phyloP scores from a whole-genome alignment of 148 eudicot genomes.

The Nepenthes gracilis region DNA sequence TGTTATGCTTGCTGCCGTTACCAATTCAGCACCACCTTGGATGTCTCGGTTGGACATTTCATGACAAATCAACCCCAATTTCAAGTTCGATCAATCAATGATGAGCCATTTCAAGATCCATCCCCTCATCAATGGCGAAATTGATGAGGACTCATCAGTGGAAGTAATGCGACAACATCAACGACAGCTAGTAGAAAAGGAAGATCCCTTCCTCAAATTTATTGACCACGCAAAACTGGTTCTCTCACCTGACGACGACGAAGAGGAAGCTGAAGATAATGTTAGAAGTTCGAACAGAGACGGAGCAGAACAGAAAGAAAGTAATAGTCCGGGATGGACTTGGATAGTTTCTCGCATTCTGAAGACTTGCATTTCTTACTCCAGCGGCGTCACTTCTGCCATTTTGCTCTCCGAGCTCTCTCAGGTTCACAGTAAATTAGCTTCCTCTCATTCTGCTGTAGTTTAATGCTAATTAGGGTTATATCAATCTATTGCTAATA shows the following conservation, averaged over 20 bases:
- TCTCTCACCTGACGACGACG: slow-evolving; percentile 26
- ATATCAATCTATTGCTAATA: background rate
- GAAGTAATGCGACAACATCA: slow-evolving; percentile 13
- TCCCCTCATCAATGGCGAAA: slow-evolving; percentile 5
- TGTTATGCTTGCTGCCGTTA: too few species aligned
- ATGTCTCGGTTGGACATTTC: too few species aligned
- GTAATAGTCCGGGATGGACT: slow-evolving; percentile 57
- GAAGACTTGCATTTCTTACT: slow-evolving; percentile 63
- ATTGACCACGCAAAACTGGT: slow-evolving; percentile 58
- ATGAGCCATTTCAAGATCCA: slow-evolving; percentile 4
- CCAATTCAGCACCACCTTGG: too few species aligned
- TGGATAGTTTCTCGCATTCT: slow-evolving; percentile 81
- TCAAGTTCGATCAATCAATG: background rate
- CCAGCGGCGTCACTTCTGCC: slow-evolving; percentile 87
- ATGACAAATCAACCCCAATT: too few species aligned
- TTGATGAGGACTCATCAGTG: slow-evolving; percentile 28
- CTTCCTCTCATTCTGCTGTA: background rate
- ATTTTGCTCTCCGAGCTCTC: slow-evolving; percentile 83
- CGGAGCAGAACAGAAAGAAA: slow-evolving; percentile 7
- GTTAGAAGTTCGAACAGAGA: slow-evolving; percentile 7
- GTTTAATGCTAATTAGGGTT: background rate
- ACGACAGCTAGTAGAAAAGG: slow-evolving; percentile 14
- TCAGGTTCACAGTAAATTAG: slow-evolving; percentile 24
- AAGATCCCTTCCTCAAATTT: slow-evolving; percentile 56
- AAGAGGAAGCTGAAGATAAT: slow-evolving; percentile 16